Percentiles rank a stretch among this genome's conserved stretches.
phyloP scores from a whole-genome alignment of 225 moss, liverwort and hornwort species.

The Sphagnum tenellum region DNA sequence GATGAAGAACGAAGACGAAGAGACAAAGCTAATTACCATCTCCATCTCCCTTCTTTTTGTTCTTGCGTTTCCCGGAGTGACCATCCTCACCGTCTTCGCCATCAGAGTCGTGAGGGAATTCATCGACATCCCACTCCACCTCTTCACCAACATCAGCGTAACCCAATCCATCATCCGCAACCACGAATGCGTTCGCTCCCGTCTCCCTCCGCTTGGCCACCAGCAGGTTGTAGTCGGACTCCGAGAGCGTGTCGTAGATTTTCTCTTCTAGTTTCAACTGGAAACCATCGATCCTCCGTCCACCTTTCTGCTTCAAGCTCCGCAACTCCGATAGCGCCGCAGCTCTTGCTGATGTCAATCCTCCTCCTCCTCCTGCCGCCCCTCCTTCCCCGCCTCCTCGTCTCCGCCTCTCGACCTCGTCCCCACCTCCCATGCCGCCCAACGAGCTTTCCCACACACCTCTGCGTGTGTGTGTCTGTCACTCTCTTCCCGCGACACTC shows the following conservation, averaged over 20 bases:
- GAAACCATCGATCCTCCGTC: conserved; percentile 68
- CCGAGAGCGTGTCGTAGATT: conserved; percentile 78
- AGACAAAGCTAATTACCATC: neutral
- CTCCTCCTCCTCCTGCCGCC: conserved; percentile 25
- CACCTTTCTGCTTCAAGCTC: conserved; percentile 72
- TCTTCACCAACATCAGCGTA: conserved; percentile 76
- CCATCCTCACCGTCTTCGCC: conserved; percentile 26
- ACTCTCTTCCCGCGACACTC: too few species aligned
- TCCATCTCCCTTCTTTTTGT: conserved; percentile 38
- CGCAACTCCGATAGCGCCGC: conserved; percentile 76
- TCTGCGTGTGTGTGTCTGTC: too few species aligned
- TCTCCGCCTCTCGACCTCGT: too few species aligned
- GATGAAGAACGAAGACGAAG: neutral
- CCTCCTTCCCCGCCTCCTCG: conserved; percentile 1
- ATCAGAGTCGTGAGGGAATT: conserved; percentile 44
- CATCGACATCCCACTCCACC: conserved; percentile 79
- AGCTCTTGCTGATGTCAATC: conserved; percentile 34
- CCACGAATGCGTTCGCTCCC: conserved; percentile 69
- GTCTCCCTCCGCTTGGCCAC: conserved; percentile 75
- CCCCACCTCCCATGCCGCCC: too few species aligned
- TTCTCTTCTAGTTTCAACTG: conserved; percentile 80
- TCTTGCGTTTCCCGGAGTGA: conserved; percentile 35
- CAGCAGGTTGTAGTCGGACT: conserved; percentile 80
- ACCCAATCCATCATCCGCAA: conserved; percentile 90
- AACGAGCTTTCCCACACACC: too few species aligned